These are phyloP conservation scores for Trichoderma oligosporum DNA, from an alignment of 2,329 filamentous ascomycete genomes.

Conservation along the genomic window DNA sequence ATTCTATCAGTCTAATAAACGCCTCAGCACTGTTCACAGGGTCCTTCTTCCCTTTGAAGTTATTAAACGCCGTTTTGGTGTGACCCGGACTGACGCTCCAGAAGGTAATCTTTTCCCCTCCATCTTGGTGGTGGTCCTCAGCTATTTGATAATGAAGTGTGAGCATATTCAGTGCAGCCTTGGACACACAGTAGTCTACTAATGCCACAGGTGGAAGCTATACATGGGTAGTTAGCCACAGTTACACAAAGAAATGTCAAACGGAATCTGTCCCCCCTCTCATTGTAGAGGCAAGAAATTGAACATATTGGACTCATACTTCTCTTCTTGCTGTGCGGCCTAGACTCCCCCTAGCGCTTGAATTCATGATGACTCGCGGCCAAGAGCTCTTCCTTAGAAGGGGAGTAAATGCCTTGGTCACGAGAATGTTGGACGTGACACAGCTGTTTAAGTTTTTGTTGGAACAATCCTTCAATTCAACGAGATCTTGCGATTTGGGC, in stretches of 20 bases:
- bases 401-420: conserved; percentile 18
- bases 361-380: conserved; percentile 23
- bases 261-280: no score
- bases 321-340: conserved; percentile 21
- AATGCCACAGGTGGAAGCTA: conserved; percentile 6
- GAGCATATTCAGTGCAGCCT: conserved; percentile 26
- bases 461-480: conserved; percentile 12
- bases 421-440: conserved; percentile 21
- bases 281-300: no score
- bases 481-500: not conserved
- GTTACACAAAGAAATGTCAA: no score
- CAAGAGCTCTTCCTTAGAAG: conserved; percentile 15
- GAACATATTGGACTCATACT: no score
- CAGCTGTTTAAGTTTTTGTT: conserved; percentile 22
- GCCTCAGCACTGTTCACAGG: conserved; percentile 11
- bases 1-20: conserved; percentile 13
- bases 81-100: conserved; percentile 23
- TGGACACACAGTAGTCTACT: conserved; percentile 21
- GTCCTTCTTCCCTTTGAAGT: conserved; percentile 18
- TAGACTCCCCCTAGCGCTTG: conserved; percentile 22
- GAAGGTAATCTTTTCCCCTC: conserved; percentile 18
- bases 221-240: no score
- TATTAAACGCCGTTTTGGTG: conserved; percentile 24
- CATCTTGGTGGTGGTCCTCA: conserved; percentile 14
- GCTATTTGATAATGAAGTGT: conserved; percentile 18